Evolutionary conservation across 2,329 filamentous ascomycete species (phyloP).

Genomic region (Clonostachys rosea): DNA sequence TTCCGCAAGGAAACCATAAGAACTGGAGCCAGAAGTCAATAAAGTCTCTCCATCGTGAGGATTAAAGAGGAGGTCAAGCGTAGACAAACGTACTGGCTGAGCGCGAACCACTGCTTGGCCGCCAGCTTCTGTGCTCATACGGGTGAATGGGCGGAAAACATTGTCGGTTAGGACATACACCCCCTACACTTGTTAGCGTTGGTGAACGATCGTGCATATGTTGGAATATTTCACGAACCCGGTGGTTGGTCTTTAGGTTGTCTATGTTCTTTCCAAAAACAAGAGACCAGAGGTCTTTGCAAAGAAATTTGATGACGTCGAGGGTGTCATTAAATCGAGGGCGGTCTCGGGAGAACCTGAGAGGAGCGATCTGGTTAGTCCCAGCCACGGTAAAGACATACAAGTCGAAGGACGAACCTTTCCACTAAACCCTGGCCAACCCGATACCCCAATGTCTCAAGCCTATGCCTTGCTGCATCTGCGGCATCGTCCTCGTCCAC

Average conservation of each 20-base stretch:
- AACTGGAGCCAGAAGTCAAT: constrained; percentile 49
- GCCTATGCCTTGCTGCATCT: constrained; percentile 78
- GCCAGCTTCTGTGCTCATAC: constrained; percentile 81
- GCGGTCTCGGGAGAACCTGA: constrained; percentile 74
- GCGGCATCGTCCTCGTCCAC: constrained; percentile 73
- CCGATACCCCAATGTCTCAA: constrained; percentile 83
- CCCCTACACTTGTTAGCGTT: constrained; percentile 46
- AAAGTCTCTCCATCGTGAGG: constrained; percentile 1
- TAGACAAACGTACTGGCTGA: constrained; percentile 61
- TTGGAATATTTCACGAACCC: constrained; percentile 42
- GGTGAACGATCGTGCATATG: background rate
- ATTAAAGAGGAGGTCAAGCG: constrained; percentile 1
- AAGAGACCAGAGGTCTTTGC: constrained; percentile 95
- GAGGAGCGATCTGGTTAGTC: background rate
- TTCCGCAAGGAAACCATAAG: constrained; percentile 90
- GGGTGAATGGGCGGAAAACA: constrained; percentile 78
- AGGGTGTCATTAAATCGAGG: constrained; percentile 89
- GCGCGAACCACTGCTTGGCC: constrained; percentile 70
- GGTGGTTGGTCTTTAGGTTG: constrained; percentile 96
- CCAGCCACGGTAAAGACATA: background rate
- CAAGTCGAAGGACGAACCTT: constrained; percentile 49
- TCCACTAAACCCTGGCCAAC: constrained; percentile 92
- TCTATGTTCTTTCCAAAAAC: constrained; percentile 97
- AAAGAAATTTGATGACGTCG: constrained; percentile 96
- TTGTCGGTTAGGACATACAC: constrained; percentile 96